A percentile compares a stretch with the other conserved stretches of the same genome.
Evolutionary conservation across 75 land plant genomes (phyloP).

Genomic region (Isoetes taiwanensis): DNA sequence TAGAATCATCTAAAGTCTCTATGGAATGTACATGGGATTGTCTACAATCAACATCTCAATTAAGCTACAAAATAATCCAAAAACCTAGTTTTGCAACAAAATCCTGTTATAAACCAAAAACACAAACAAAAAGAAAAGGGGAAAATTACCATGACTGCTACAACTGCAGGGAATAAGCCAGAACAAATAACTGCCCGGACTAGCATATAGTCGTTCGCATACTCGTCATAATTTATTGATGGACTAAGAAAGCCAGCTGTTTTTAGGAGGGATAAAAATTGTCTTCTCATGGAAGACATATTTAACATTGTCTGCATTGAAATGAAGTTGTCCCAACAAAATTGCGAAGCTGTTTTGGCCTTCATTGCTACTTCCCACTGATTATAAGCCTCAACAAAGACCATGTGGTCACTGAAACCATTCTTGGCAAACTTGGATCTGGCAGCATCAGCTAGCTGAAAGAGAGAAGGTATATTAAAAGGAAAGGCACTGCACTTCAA

Average conservation of each 20-base stretch:
- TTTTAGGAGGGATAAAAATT: slow-evolving; percentile 59
- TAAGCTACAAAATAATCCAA: too few relatives aligned
- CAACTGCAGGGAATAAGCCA: slow-evolving; percentile 90
- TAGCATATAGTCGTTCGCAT: slow-evolving; percentile 50
- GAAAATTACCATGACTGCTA: slow-evolving; percentile 72
- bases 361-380: slow-evolving; percentile 87
- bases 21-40: too few relatives aligned
- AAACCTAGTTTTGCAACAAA: too few relatives aligned
- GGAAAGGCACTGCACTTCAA: too few relatives aligned
- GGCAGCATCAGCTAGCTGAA: slow-evolving; percentile 73
- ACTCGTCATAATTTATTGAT: slow-evolving; percentile 25
- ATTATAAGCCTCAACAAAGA: slow-evolving; percentile 90
- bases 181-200: slow-evolving; percentile 90
- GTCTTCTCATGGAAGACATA: slow-evolving; percentile 74
- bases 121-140: too few relatives aligned
- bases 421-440: slow-evolving; percentile 74
- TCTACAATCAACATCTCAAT: too few relatives aligned
- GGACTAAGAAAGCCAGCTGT: slow-evolving; percentile 64
- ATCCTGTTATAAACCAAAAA: too few relatives aligned
- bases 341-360: slow-evolving; percentile 65
- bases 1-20: too few relatives aligned
- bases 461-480: too few relatives aligned
- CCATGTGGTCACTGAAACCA: slow-evolving; percentile 95
- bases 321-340: slow-evolving; percentile 91
- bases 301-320: slow-evolving; percentile 80